Evolutionary conservation across 2,329 filamentous ascomycete genomes (phyloP).

Genomic region (Aspergillus amoenus): DNA sequence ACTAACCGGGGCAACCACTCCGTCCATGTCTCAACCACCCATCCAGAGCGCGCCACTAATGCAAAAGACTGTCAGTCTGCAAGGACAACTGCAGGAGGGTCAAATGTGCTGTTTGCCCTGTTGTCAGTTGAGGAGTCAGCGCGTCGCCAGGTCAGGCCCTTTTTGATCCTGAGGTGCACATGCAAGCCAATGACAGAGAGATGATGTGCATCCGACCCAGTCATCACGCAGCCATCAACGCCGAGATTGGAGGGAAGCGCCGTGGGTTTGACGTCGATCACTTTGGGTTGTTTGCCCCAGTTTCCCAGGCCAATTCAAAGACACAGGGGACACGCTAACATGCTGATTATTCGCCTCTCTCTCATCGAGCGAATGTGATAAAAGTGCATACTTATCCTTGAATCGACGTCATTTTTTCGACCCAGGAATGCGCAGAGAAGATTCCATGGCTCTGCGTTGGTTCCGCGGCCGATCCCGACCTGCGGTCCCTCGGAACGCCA

Average conservation of each 20-base stretch:
- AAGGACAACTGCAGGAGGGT: background rate
- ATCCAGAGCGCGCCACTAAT: background rate
- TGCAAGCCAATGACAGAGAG: background rate
- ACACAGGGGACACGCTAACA: background rate
- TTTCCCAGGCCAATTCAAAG: too few species aligned
- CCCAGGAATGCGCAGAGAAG: background rate
- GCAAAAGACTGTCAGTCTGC: background rate
- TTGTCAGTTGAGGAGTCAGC: background rate
- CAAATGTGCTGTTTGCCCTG: background rate
- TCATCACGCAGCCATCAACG: background rate
- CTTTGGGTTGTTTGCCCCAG: background rate
- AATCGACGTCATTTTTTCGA: background rate
- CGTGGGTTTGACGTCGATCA: background rate
- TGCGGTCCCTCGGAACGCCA: background rate
- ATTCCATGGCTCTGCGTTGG: background rate
- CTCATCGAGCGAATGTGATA: background rate
- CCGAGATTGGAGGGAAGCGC: background rate
- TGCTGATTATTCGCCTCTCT: background rate
- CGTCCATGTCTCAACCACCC: background rate
- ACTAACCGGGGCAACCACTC: background rate
- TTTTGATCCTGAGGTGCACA: constrained; percentile 3
- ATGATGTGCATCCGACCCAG: constrained; percentile 1
- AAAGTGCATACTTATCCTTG: background rate
- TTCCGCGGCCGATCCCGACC: background rate
- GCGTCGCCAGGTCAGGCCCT: background rate